Base-by-base conservation (phyloP, 148 eudicot species). In the Diospyros kaki region DNA sequence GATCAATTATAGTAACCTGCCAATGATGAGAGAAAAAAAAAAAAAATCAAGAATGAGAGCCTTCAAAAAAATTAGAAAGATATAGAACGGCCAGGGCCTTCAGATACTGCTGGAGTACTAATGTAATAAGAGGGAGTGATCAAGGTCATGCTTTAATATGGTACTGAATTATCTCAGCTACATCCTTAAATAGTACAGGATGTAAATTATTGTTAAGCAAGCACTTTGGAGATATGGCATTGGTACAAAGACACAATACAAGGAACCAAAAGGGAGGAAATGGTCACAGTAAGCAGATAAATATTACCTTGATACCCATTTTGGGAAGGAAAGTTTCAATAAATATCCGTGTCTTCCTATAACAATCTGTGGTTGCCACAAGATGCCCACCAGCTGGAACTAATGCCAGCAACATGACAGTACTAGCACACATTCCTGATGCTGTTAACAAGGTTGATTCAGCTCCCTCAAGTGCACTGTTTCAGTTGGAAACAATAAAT, bases 401-500 rank as follows among this genome's bases (percentile, higher is more conserved):
- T 83, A 93, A 77, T 72, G 98, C 93, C 86, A 91, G 40, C 82
- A 93, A 58, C 89, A 93, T 77, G 73, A 88, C 87, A 60, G 86
- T 88, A 74, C 94, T 93, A 45, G 92, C 96, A 80, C 94, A 91
- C 98, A 93, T 93, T 79, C 98, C 98, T 72, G 96, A 93, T 62
- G 98, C 96, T 81, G 84, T 38, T 73, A 93, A 51, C 66, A 91
- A 61, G 52, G 98, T 93, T 69, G 98, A 87, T 86, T 93, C 96
- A 74, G 98, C 96, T 52, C 93, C 96, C 84, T 93, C 98, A 73
- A 93, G 98, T 14, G 96, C 96, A 86, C 98, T 91, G 86, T 73
- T 38, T 1, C 8, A 9, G 41, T 5, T 0, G 3, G 10, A 5
- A 38, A 60, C 41, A 60, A 60, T 5, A 9, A 38, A 14, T 2